phyloP scores from a whole-genome alignment of 2,329 filamentous ascomycete species.

The Talaromyces sp. region DNA sequence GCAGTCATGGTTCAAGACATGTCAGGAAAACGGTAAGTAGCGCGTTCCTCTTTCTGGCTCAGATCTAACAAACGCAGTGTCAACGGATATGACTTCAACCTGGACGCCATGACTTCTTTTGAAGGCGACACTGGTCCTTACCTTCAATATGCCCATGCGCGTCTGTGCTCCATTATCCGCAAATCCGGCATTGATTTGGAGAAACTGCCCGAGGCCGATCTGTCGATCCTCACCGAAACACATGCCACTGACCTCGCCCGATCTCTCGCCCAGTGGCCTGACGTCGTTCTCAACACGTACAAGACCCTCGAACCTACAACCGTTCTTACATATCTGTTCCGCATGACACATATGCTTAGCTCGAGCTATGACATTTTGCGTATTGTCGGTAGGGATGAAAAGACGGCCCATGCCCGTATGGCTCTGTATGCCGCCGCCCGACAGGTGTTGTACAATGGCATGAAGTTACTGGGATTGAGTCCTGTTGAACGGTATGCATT shows the following conservation, averaged over 20 bases:
- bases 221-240: constrained; percentile 56
- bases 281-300: constrained; percentile 57
- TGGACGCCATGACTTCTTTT: constrained; percentile 61
- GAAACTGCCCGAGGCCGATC: constrained; percentile 50
- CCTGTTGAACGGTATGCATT: constrained; percentile 55
- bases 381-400: constrained; percentile 55
- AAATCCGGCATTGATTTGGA: constrained; percentile 46
- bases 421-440: constrained; percentile 58
- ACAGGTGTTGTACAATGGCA: constrained; percentile 61
- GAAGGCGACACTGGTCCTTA: constrained; percentile 63
- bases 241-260: constrained; percentile 60
- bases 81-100: constrained; percentile 62
- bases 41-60: constrained; percentile 16
- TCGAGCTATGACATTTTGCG: constrained; percentile 59
- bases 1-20: constrained; percentile 98
- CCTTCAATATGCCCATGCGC: constrained; percentile 59
- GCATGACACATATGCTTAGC: constrained; percentile 58
- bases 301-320: constrained; percentile 64
- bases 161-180: constrained; percentile 54
- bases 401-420: constrained; percentile 55
- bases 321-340: constrained; percentile 62
- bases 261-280: constrained; percentile 59
- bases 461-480: constrained; percentile 59
- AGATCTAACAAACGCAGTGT: constrained; percentile 40
- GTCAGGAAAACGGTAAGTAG: constrained; percentile 75